phyloP scores from a whole-genome alignment of 108 stramenopile species.

The Fragilariopsis cylindrus region DNA sequence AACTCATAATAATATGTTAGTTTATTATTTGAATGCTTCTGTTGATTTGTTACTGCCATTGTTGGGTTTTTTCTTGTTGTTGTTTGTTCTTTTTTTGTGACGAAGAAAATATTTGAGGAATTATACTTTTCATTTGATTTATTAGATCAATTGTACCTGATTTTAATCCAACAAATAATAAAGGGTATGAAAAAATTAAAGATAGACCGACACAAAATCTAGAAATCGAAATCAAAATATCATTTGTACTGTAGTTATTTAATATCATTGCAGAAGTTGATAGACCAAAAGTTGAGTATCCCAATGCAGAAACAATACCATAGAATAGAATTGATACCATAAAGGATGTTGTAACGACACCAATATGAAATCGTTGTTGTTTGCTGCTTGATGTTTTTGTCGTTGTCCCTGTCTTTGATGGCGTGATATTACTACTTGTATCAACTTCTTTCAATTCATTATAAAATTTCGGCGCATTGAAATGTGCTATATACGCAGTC shows the following conservation, averaged over 20 bases:
- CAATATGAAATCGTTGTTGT: conserved; percentile 65
- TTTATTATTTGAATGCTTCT: conserved; percentile 8
- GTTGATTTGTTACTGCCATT: conserved; percentile 26
- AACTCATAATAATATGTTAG: conserved; percentile 51
- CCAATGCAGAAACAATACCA: conserved; percentile 57
- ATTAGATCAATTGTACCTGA: conserved; percentile 77
- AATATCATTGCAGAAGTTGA: conserved; percentile 78
- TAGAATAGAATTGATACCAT: conserved; percentile 58
- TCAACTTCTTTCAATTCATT: conserved; percentile 71
- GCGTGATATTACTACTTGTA: background rate
- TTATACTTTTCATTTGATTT: conserved; percentile 12
- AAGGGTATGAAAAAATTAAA: conserved; percentile 89
- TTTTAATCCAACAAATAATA: conserved; percentile 77
- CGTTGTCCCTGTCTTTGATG: too few species aligned
- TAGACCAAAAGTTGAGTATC: conserved; percentile 90
- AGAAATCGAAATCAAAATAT: conserved; percentile 68
- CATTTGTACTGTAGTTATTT: conserved; percentile 84
- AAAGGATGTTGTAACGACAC: conserved; percentile 75
- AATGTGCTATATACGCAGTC: conserved; percentile 94
- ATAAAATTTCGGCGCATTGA: conserved; percentile 92
- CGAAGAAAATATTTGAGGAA: conserved; percentile 23
- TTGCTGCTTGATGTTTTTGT: conserved; percentile 37
- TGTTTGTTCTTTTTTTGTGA: conserved; percentile 10
- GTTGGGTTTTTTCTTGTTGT: conserved; percentile 5
- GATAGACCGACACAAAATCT: conserved; percentile 81